phyloP scores from a whole-genome alignment of 1,139 yeast species.

The Yarrowia galli region DNA sequence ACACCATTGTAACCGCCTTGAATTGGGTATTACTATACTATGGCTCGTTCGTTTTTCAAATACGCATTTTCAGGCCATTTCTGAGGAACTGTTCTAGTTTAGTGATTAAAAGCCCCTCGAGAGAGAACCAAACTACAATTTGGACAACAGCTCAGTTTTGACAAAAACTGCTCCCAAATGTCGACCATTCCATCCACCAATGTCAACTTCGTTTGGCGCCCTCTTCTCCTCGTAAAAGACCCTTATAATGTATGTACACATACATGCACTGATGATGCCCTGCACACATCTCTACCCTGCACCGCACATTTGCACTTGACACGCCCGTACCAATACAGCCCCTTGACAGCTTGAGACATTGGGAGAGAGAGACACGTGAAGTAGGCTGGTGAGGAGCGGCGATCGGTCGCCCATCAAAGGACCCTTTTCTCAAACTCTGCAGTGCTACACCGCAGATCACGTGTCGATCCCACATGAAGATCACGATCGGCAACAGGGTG shows the following conservation, averaged over 20 bases:
- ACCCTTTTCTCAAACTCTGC: constrained; percentile 6
- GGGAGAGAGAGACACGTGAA: background rate
- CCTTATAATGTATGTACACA: background rate
- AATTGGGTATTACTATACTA: too few relatives aligned
- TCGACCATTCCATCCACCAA: background rate
- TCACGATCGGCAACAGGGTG: constrained; percentile 23
- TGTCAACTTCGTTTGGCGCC: too few relatives aligned
- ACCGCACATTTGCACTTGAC: background rate
- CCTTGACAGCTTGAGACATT: constrained; percentile 8
- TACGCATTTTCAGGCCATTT: too few relatives aligned
- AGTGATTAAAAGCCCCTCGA: too few relatives aligned
- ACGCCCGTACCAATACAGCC: background rate
- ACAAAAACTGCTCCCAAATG: too few relatives aligned
- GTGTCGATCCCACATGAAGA: constrained; percentile 24
- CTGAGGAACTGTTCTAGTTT: too few relatives aligned
- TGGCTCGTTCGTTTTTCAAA: too few relatives aligned
- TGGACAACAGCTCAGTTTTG: too few relatives aligned
- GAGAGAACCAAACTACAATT: too few relatives aligned
- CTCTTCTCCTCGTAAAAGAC: background rate
- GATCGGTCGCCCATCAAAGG: constrained; percentile 1
- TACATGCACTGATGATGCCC: too few relatives aligned
- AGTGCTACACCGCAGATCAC: constrained; percentile 5
- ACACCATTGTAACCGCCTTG: too few relatives aligned
- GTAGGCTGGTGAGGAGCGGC: background rate
- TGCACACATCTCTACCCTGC: background rate